Evolutionary conservation across 2,329 filamentous ascomycete genomes (phyloP), one percentile per base, ranked within the genome.

Genomic region (Hymenoscyphus occultus): DNA sequence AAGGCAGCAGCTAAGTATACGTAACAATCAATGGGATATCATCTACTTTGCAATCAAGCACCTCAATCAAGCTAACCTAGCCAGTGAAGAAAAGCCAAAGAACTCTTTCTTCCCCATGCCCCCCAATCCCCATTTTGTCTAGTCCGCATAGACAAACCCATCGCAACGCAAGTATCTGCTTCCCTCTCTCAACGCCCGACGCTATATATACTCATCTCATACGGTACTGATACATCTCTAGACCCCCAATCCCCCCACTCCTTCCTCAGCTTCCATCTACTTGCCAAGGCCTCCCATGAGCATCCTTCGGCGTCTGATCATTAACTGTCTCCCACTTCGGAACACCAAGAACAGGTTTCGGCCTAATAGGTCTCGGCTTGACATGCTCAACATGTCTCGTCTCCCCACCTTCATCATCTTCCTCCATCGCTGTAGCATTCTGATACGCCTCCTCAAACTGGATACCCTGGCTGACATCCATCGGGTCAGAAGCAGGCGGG

Each of bases 381-480:
- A 62, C 69, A 67, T 72, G 67, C 60, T 72, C 70, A 2, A 69
- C 58, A 60, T 71, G 70, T 32, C 62, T 67, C 14, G 19, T 59
- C n/a, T 51, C 60, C 31, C 40, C 59, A 19, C 56, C 48, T 12
- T 63, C 59, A 56, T 48, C 64, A 13, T 67, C 65, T 14, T 63
- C 28, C 28, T 35, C 35, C 35, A 35, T 10, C 5, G 35, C 35
- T 10, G 9, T 10, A 6, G 35, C 67, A 19, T 56, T 59, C 16
- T 67, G 64, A 9, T 56, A 62, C 54, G 67, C 63, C 12, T 64
- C 67, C 10, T 65, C 65, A 12, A 45, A 48, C 4, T 65, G 56
- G 39, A 60, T 61, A 13, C 45, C 59, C 63, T 65, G 64, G 16
- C 57, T 64, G 10, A 62, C 60, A 39, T 62, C 60, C 12, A 63